Conservation (phyloP, 208 protist genomes). For the Trypanosoma mega region DNA sequence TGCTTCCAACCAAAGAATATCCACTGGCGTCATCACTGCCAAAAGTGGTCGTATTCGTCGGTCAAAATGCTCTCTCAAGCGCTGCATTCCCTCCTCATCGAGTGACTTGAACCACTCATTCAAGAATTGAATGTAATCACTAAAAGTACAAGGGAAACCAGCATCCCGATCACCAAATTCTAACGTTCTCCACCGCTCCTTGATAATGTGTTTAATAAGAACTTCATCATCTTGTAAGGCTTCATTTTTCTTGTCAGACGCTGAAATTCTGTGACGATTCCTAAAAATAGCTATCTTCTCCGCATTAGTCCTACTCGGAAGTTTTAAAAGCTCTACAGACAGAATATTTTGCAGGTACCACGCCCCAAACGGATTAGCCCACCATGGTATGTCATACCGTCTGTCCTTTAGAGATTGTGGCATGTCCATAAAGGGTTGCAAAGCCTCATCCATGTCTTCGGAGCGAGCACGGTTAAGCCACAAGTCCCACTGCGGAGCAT, state of each 20-base stretch:
- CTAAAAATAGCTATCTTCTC: constrained; percentile 91
- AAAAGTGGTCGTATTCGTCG: constrained; percentile 89
- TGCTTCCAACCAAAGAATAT: constrained; percentile 90
- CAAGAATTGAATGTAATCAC: constrained; percentile 93
- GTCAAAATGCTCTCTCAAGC: constrained; percentile 92
- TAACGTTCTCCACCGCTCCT: constrained; percentile 88
- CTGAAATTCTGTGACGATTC: constrained; percentile 42
- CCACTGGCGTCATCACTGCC: constrained; percentile 91
- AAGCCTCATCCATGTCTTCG: constrained; percentile 90
- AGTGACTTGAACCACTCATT: constrained; percentile 94
- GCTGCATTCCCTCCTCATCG: constrained; percentile 90
- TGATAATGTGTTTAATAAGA: constrained; percentile 82
- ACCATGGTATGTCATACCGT: constrained; percentile 92
- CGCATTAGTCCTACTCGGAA: constrained; percentile 82
- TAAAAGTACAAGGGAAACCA: constrained; percentile 89
- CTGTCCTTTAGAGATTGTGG: constrained; percentile 91
- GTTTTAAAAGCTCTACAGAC: constrained; percentile 86
- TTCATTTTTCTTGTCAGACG: constrained; percentile 47
- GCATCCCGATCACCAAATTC: constrained; percentile 90
- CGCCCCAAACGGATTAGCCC: constrained; percentile 92
- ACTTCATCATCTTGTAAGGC: constrained; percentile 78
- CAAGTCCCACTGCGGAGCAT: constrained; percentile 90
- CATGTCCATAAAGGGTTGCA: constrained; percentile 95
- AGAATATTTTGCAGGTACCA: constrained; percentile 94
- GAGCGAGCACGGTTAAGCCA: constrained; percentile 87